phyloP scores from a whole-genome alignment of 345 rosid species.

The Populus tremula region DNA sequence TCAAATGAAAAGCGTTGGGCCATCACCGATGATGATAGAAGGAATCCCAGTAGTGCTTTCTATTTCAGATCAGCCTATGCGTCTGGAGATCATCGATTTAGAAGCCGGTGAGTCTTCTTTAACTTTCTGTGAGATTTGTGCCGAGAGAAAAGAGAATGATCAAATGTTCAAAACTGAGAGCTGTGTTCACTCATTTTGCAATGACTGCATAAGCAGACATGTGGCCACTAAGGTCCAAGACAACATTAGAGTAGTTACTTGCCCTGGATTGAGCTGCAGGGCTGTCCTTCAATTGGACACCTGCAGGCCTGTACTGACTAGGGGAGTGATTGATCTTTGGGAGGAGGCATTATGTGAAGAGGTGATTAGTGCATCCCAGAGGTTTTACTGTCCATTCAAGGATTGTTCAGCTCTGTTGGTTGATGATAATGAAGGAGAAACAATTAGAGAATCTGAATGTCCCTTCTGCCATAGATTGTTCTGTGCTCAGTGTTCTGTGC shows the following conservation, averaged over 20 bases:
- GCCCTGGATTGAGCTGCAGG: conserved; percentile 56
- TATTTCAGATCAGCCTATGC: neutral
- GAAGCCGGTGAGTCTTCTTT: conserved; percentile 29
- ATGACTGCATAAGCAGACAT: conserved; percentile 46
- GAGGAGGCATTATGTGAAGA: conserved; percentile 45
- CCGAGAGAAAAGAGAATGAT: conserved; percentile 37
- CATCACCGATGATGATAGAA: neutral
- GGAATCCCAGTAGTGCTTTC: neutral
- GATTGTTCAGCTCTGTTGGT: conserved; percentile 63
- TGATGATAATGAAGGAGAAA: conserved; percentile 17
- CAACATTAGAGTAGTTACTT: conserved; percentile 25
- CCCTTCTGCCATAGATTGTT: conserved; percentile 28
- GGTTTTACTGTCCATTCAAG: conserved; percentile 65
- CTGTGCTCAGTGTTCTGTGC: conserved; percentile 14
- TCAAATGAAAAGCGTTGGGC: neutral
- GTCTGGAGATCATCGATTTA: neutral
- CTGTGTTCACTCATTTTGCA: conserved; percentile 55
- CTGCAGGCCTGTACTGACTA: conserved; percentile 42
- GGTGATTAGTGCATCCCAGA: conserved; percentile 32
- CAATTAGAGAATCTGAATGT: conserved; percentile 40
- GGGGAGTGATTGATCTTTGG: conserved; percentile 51
- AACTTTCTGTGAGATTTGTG: conserved; percentile 54
- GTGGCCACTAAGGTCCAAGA: conserved; percentile 39
- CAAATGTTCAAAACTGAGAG: conserved; percentile 36
- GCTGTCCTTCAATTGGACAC: conserved; percentile 40